These are phyloP conservation scores for Apophysomyces sp. DNA, from an alignment of 371 early-diverging fungal genomes.

Conservation along the genomic window DNA sequence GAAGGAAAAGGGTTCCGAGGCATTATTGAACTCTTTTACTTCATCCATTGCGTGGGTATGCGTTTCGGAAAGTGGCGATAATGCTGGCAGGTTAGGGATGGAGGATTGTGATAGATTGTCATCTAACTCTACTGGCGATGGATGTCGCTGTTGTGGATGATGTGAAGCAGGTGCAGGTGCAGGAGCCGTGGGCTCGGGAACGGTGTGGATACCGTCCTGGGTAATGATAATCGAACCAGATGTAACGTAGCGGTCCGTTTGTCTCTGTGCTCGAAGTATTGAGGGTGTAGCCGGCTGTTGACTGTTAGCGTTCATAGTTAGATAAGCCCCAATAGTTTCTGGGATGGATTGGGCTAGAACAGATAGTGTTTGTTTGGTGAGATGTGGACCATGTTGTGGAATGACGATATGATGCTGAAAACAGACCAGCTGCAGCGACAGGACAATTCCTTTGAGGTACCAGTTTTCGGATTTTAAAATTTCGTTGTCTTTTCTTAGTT, in stretches of 20 bases:
- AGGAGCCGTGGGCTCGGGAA: neutral
- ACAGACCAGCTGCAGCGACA: constrained; percentile 53
- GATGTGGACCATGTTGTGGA: constrained; percentile 41
- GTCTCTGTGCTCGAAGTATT: constrained; percentile 21
- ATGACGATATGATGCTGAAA: constrained; percentile 44
- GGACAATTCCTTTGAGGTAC: constrained; percentile 55
- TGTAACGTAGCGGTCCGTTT: constrained; percentile 26
- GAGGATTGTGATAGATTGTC: neutral
- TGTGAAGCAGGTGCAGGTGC: neutral
- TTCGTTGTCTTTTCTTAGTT: constrained; percentile 52
- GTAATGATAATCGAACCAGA: constrained; percentile 36
- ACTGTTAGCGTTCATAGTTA: constrained; percentile 31
- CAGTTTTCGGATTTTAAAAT: constrained; percentile 63
- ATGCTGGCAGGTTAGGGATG: neutral
- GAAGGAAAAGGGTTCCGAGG: neutral
- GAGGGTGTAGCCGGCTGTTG: constrained; percentile 12
- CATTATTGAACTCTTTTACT: neutral
- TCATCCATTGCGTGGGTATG: neutral
- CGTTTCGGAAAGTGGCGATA: constrained; percentile 9
- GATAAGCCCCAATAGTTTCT: constrained; percentile 37
- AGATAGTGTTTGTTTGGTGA: constrained; percentile 34
- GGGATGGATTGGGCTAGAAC: constrained; percentile 39
- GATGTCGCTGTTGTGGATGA: neutral
- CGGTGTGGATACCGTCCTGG: constrained; percentile 23
- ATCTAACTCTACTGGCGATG: no score